Evolutionary conservation across 2,329 filamentous ascomycete genomes (phyloP), one percentile per base, ranked within the genome.

Genomic region (Colletotrichum orchidophilum): DNA sequence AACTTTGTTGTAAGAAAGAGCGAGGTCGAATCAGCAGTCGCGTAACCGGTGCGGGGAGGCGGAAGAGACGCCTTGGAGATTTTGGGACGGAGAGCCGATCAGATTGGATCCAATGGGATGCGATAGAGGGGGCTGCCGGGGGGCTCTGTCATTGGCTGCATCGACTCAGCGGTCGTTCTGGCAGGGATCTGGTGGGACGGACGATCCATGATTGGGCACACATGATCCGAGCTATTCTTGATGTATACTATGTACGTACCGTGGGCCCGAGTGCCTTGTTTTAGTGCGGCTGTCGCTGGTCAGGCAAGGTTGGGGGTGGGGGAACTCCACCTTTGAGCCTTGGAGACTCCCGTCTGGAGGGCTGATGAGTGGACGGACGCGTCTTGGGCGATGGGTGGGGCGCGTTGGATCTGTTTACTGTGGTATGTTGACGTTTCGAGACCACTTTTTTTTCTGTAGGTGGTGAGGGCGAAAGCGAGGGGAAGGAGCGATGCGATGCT

Each of bases 21-120:
- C 21, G 54, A 52, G 29, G 39, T 70, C 39, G 49, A 53, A 62
- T 35, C 27, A 35, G 62, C 54, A 24, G 57, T 42, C 49, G 60
- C 64, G 63, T 46, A 68, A 68, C 58, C 63, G 63, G 63, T 71
- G 57, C 66, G 60, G 70, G 39, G 57, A 15, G n/a, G 27, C 26
- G 18, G 39, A 24, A 13, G 24, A 39, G 26, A 15, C 18, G 49
- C 18, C 49, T 29, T 42, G 60, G 52, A 54, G 21, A 29, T 63
- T 53, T n/a, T 52, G 26, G 49, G 50, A 53, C 11, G 50, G 50
- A 26, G 50, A 26, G 21, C 21, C 21, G 50, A 53, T 53, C 5
- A 53, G 50, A 53, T 53, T 27, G 50, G 50, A 53, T 26, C 15
- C 35, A 18, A 60, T 58, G 54, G 31, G 35, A 33, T 5, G 57